These are phyloP conservation scores for Mortierella sp. DNA, from an alignment of 371 early-diverging fungal genomes.

Conservation along the genomic window DNA sequence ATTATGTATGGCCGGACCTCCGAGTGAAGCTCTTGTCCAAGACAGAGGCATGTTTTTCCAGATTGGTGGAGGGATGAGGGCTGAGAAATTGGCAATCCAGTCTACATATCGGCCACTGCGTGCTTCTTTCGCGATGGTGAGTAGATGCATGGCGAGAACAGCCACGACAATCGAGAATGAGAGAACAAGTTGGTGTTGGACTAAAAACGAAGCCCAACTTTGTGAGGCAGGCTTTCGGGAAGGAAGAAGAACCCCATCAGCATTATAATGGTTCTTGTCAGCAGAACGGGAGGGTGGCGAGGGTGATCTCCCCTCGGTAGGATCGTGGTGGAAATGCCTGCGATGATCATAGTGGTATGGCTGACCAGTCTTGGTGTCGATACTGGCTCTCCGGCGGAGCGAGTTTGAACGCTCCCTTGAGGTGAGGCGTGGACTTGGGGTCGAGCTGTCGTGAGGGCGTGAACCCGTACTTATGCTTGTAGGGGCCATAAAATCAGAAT, in stretches of 20 bases:
- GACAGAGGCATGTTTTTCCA: conserved; percentile 29
- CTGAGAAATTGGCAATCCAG: conserved; percentile 29
- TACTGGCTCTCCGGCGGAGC: conserved; percentile 39
- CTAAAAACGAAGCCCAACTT: conserved; percentile 39
- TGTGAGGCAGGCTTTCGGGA: conserved; percentile 8
- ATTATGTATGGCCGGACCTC: conserved; percentile 25
- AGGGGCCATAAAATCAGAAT: not conserved
- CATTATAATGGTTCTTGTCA: conserved; percentile 1
- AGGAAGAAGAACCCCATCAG: conserved; percentile 11
- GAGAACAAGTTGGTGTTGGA: conserved; percentile 46
- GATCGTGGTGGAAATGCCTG: conserved; percentile 39
- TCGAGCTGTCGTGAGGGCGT: not conserved
- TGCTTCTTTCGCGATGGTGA: conserved; percentile 21
- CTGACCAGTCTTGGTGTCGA: conserved; percentile 34
- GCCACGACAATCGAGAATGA: conserved; percentile 36
- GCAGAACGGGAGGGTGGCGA: conserved; percentile 27
- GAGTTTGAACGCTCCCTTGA: conserved; percentile 32
- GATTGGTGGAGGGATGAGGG: conserved; percentile 46
- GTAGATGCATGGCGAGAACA: conserved; percentile 22
- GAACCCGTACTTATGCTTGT: not conserved
- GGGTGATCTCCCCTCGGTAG: conserved; percentile 39
- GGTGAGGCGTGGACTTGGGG: conserved; percentile 5
- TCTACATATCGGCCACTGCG: conserved; percentile 36
- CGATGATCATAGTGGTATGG: conserved; percentile 49
- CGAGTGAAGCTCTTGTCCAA: conserved; percentile 28